Conservation (phyloP, 2,329 filamentous ascomycete genomes). For the Cercospora zeina region DNA sequence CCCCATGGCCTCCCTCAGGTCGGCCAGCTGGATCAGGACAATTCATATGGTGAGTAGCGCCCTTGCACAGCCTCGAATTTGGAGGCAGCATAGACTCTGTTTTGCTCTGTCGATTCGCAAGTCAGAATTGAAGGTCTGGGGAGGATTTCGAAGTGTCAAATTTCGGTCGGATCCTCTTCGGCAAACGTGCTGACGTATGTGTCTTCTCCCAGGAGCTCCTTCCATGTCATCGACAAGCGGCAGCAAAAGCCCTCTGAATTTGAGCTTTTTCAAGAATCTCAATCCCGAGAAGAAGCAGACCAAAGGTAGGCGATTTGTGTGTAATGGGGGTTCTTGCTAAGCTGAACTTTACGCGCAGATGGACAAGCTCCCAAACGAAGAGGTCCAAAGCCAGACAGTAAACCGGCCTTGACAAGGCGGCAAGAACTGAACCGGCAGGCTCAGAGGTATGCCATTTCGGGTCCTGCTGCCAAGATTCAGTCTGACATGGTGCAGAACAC, state of each 20-base stretch:
- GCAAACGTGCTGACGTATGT: slow-evolving; percentile 1
- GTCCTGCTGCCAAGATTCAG: not conserved
- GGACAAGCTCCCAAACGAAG: slow-evolving; percentile 83
- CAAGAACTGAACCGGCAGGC: slow-evolving; percentile 96
- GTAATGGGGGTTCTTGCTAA: not conserved
- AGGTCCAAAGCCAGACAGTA: slow-evolving; percentile 94
- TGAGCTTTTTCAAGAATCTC: slow-evolving; percentile 62
- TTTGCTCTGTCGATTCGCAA: not conserved
- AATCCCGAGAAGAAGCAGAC: slow-evolving; percentile 70
- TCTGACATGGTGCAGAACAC: slow-evolving; percentile 63
- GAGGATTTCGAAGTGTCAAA: not conserved
- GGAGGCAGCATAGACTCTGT: not conserved
- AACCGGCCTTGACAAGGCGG: slow-evolving; percentile 84
- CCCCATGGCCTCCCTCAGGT: slow-evolving; percentile 22
- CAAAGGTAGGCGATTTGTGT: slow-evolving; percentile 59
- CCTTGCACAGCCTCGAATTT: not conserved
- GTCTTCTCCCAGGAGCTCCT: slow-evolving; percentile 14
- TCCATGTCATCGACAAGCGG: slow-evolving; percentile 25
- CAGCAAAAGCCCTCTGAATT: slow-evolving; percentile 34
- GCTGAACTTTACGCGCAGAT: slow-evolving; percentile 54
- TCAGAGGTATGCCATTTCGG: slow-evolving; percentile 66
- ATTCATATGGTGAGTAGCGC: slow-evolving; percentile 24
- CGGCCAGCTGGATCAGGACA: slow-evolving; percentile 21
- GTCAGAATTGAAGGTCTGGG: not conserved
- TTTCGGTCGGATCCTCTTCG: not conserved